phyloP scores from a whole-genome alignment of 257 asterid species.

The Solanum pinnatisectum region DNA sequence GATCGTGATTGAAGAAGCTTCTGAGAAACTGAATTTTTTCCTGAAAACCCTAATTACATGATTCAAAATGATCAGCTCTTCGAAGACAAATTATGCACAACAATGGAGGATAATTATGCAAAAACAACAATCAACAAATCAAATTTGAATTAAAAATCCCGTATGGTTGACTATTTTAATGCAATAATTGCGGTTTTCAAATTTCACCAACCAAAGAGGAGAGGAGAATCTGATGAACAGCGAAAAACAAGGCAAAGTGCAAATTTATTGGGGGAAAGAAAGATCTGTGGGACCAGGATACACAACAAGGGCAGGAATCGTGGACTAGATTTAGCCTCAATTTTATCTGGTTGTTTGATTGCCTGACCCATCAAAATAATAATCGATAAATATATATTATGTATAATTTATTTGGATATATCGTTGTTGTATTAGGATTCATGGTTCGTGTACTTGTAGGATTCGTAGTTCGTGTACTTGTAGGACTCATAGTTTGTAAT shows the following conservation, averaged over 20 bases:
- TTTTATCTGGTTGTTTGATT: background rate
- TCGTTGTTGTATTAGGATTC: background rate
- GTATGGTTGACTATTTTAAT: background rate
- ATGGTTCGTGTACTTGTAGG: too few species aligned
- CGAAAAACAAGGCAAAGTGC: background rate
- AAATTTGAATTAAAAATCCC: background rate
- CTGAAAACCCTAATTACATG: background rate
- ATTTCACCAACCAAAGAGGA: background rate
- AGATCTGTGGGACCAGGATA: background rate
- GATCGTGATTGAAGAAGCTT: background rate
- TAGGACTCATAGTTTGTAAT: too few species aligned
- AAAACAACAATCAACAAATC: background rate
- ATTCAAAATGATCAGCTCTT: background rate
- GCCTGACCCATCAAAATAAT: background rate
- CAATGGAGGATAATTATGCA: background rate
- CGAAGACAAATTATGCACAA: background rate
- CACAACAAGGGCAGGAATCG: background rate
- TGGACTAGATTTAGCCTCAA: background rate
- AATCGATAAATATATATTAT: too few species aligned
- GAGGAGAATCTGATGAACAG: background rate
- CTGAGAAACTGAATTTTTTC: background rate
- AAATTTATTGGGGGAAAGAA: background rate
- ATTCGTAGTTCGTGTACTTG: too few species aligned
- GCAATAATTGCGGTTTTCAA: background rate
- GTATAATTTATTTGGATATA: background rate